A percentile compares a stretch with the other conserved stretches of the same genome.
These are phyloP conservation scores for Cordyceps pruinosa DNA, from an alignment of 2,329 filamentous ascomycete genomes.

Conservation along the genomic window DNA sequence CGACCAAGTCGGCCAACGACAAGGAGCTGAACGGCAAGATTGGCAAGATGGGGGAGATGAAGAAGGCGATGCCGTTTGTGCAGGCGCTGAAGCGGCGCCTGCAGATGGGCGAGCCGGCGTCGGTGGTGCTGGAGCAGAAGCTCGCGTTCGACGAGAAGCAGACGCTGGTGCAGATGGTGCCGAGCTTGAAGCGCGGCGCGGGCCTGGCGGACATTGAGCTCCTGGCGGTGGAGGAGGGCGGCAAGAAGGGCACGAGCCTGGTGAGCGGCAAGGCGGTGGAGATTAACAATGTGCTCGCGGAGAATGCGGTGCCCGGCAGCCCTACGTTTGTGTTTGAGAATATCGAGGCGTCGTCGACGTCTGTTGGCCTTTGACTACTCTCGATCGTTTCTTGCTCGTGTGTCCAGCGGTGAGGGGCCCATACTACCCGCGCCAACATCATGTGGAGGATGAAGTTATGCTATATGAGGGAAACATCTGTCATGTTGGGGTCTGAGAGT, in stretches of 20 bases:
- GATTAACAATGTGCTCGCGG: conserved; percentile 52
- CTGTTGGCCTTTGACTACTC: too few species aligned
- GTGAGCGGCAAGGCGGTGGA: conserved; percentile 49
- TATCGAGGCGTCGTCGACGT: conserved; percentile 39
- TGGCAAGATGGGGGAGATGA: conserved; percentile 80
- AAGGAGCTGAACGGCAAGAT: conserved; percentile 74
- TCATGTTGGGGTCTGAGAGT: neutral
- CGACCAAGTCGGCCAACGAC: conserved; percentile 61
- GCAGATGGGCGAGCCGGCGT: conserved; percentile 58
- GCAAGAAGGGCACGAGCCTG: conserved; percentile 55
- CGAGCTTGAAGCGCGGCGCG: conserved; percentile 67
- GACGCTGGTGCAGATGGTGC: conserved; percentile 70
- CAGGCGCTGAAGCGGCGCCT: conserved; percentile 81
- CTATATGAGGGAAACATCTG: neutral
- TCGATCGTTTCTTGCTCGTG: too few species aligned
- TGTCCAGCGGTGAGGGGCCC: too few species aligned
- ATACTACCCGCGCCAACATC: too few species aligned
- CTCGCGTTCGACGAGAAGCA: conserved; percentile 79
- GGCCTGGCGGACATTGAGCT: conserved; percentile 66
- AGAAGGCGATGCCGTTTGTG: conserved; percentile 97
- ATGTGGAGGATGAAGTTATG: neutral
- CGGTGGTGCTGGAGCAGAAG: conserved; percentile 72
- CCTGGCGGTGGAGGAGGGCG: conserved; percentile 62
- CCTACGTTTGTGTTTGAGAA: conserved; percentile 86
- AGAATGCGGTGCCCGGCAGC: conserved; percentile 70